Percentiles rank a stretch among this genome's conserved stretches.
These are phyloP conservation scores for Monosporascus sp. DNA, from an alignment of 2,329 filamentous ascomycete genomes.

Conservation along the genomic window DNA sequence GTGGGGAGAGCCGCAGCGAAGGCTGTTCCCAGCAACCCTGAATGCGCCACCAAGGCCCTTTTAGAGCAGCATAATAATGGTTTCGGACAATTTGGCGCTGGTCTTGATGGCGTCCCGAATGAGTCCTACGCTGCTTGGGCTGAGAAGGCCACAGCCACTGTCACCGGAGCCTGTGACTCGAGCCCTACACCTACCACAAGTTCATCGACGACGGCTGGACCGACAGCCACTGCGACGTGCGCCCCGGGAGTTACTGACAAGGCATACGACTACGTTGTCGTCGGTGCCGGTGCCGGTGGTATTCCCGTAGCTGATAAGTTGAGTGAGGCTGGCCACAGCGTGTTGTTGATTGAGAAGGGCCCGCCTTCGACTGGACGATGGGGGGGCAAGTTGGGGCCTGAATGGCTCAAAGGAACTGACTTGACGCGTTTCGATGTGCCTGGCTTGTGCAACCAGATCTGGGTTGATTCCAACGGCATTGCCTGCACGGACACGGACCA, in stretches of 20 bases:
- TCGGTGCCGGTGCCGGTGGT: conserved; percentile 56
- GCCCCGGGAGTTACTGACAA: conserved; percentile 27
- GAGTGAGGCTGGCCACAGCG: conserved; percentile 58
- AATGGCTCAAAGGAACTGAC: conserved; percentile 49
- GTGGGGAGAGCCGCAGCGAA: conserved; percentile 52
- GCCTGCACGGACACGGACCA: conserved; percentile 65
- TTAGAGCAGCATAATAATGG: conserved; percentile 48
- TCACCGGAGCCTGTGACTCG: conserved; percentile 28
- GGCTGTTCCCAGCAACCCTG: conserved; percentile 34
- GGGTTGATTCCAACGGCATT: conserved; percentile 57
- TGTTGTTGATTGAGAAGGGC: conserved; percentile 58
- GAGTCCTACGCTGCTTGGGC: conserved; percentile 38
- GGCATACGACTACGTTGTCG: conserved; percentile 55
- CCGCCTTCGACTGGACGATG: conserved; percentile 59
- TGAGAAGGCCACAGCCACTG: conserved; percentile 36
- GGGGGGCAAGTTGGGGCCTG: conserved; percentile 55
- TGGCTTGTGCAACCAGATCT: conserved; percentile 67
- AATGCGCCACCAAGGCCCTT: conserved; percentile 38
- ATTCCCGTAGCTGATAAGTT: conserved; percentile 57
- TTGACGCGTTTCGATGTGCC: conserved; percentile 68
- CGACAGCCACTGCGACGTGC: conserved; percentile 12
- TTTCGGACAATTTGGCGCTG: conserved; percentile 48
- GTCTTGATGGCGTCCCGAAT: conserved; percentile 24
- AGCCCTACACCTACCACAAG: conserved; percentile 11
- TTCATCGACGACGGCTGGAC: conserved; percentile 16